Conservation (phyloP, 305 asterid genomes). For the Andrographis paniculata region DNA sequence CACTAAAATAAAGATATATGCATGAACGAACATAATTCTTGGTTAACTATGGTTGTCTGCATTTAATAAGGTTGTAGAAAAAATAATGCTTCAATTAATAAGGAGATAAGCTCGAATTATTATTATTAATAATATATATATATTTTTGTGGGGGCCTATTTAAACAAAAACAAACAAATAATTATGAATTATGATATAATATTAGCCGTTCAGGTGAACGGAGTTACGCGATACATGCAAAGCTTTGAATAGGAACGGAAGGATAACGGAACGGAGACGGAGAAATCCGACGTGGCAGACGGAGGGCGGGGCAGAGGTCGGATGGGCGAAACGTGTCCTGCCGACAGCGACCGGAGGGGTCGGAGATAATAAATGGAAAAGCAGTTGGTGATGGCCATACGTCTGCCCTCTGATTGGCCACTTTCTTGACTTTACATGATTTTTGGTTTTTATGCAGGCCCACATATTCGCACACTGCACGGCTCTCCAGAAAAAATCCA, state of each 20-base stretch:
- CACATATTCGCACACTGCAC: conserved; percentile 35
- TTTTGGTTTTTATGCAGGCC: conserved; percentile 35
- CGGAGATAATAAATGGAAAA: conserved; percentile 35
- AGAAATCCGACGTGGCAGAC: conserved; percentile 22
- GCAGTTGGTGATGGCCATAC: conserved; percentile 46
- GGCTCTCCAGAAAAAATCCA: conserved; percentile 34
- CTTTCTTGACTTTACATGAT: conserved; percentile 32
- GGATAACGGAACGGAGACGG: too few relatives aligned
- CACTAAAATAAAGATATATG: too few relatives aligned
- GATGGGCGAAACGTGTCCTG: conserved; percentile 43
- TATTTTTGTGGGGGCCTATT: not conserved
- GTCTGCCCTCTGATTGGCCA: conserved; percentile 53
- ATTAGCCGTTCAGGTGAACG: too few relatives aligned
- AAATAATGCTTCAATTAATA: not conserved
- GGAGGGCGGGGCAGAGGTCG: conserved; percentile 5
- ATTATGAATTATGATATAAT: too few relatives aligned
- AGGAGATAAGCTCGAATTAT: not conserved
- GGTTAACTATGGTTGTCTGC: not conserved
- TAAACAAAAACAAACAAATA: too few relatives aligned
- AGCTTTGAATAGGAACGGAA: too few relatives aligned
- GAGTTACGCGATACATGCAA: too few relatives aligned
- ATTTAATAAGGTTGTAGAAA: not conserved
- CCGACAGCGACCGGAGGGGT: conserved; percentile 46
- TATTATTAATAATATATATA: too few relatives aligned
- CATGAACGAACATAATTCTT: not conserved